Evolutionary conservation across 78 protist species (phyloP).

Genomic region (Dictyostelium intermedium): DNA sequence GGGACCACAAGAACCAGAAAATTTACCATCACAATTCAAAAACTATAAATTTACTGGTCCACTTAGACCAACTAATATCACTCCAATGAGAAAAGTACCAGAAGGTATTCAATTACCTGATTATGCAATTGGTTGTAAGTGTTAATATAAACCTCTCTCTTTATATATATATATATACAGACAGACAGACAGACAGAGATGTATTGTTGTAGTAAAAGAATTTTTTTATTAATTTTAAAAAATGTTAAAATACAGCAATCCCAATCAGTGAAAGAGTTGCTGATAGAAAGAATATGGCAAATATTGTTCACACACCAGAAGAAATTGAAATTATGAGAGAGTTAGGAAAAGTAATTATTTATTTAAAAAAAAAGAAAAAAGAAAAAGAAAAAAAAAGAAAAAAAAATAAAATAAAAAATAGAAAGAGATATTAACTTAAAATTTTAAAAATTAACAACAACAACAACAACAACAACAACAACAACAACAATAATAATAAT

Average conservation of each 20-base stretch:
- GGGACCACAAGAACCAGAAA: background rate
- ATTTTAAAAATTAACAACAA: background rate
- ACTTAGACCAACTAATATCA: constrained; percentile 67
- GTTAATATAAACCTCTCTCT: too few relatives aligned
- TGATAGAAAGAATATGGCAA: constrained; percentile 19
- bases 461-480: too few relatives aligned
- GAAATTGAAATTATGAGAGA: constrained; percentile 75
- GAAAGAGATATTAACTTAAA: background rate
- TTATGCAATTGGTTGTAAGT: constrained; percentile 69
- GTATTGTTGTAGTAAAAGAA: too few relatives aligned
- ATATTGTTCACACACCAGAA: constrained; percentile 38
- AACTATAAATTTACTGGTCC: constrained; percentile 48
- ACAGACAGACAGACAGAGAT: too few relatives aligned
- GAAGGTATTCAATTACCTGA: constrained; percentile 46
- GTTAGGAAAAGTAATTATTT: background rate
- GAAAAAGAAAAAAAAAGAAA: background rate
- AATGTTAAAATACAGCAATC: background rate
- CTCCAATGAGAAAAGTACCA: constrained; percentile 66
- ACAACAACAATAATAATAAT: too few relatives aligned
- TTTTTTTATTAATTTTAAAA: background rate
- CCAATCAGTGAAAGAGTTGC: constrained; percentile 60
- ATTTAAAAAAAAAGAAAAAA: background rate
- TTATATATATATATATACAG: too few relatives aligned
- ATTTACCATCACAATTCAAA: constrained; percentile 17
- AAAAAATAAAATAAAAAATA: background rate